Base-by-base conservation (phyloP, 495 filamentous ascomycete genomes). In the Cenococcum geophilum region DNA sequence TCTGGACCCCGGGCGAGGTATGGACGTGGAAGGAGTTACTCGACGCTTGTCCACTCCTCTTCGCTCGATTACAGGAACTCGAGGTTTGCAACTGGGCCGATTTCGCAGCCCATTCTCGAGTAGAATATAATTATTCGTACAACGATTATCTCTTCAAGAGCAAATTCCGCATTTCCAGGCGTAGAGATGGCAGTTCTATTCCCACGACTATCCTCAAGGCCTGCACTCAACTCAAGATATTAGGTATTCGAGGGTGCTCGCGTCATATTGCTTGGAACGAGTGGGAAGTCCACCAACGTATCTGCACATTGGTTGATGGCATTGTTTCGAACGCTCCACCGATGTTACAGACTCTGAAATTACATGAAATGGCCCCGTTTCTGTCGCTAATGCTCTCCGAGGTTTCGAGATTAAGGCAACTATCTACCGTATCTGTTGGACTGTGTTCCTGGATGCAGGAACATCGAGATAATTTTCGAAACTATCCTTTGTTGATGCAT, bases 11-110 rank as follows among this genome's bases (percentile, higher is more conserved):
- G 10, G 65, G 58, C 35, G 57, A 68, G 61, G 61, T 40, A 8
- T 68, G 65, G 65, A 61, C 65, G 8, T 64, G 61, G 65, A 68
- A 64, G 21, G 34, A 61, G 47, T 54, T 64, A 5, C 57, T 61
- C 18, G 52, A 57, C 4, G 54, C 61, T 23, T 64, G 60, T 21
- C 61, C 65, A 5, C 55, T 47, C 37, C 58, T 68, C 14, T 68
- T 68, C 37, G 50, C 22, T 2, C 61, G 58, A 16, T 22, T 68
- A 6, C 60, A 64, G 23, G 57, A 61, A 52, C 61, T 68, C 1
- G 65, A 68, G 23, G 65, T 67, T 11, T 43, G 58, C 45, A 63
- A 68, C 25, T 64, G 65, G 65, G 57, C 61, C 0, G 65, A 68
- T 55, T 68, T 57, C 49, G 47, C 57, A 12, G 65, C 61, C 5